Percentiles rank a stretch among this genome's conserved stretches.
Conservation (phyloP, 129 eudicot species). For the Rutidosis leptorrhynchoides region DNA sequence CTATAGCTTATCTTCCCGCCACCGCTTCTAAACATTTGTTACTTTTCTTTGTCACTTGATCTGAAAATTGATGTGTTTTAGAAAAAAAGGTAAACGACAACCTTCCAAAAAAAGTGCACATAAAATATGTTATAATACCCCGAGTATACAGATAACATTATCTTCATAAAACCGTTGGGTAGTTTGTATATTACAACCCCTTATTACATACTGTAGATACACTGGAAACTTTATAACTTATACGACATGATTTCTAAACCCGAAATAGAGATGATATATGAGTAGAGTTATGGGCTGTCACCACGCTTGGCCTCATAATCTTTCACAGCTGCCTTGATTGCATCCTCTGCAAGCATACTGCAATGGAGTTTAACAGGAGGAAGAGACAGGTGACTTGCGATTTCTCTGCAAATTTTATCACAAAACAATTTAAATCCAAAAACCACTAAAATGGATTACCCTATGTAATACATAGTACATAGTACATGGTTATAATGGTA, state of each 20-base stretch:
- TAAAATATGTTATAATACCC: background rate
- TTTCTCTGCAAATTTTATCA: conserved; percentile 46
- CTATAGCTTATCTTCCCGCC: too few species aligned
- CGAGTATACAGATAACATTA: background rate
- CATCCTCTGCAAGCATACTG: conserved; percentile 98
- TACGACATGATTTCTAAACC: background rate
- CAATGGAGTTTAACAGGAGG: conserved; percentile 92
- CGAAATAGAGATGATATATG: background rate
- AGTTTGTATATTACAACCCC: conserved; percentile 7
- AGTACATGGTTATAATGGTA: too few species aligned
- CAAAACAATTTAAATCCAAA: background rate
- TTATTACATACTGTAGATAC: conserved; percentile 4
- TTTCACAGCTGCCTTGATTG: conserved; percentile 84
- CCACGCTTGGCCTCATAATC: conserved; percentile 64
- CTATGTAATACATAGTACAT: background rate
- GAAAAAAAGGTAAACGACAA: too few species aligned
- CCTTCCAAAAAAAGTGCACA: background rate
- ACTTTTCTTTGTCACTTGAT: too few species aligned
- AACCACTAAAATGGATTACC: background rate
- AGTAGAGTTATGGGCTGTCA: conserved; percentile 15
- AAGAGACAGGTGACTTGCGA: conserved; percentile 82
- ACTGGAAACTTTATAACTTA: background rate
- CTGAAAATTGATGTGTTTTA: too few species aligned
- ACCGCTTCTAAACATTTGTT: too few species aligned
- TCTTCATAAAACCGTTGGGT: background rate